Evolutionary conservation across 306 rosid genomes (phyloP).

Genomic region (Parietaria judaica): DNA sequence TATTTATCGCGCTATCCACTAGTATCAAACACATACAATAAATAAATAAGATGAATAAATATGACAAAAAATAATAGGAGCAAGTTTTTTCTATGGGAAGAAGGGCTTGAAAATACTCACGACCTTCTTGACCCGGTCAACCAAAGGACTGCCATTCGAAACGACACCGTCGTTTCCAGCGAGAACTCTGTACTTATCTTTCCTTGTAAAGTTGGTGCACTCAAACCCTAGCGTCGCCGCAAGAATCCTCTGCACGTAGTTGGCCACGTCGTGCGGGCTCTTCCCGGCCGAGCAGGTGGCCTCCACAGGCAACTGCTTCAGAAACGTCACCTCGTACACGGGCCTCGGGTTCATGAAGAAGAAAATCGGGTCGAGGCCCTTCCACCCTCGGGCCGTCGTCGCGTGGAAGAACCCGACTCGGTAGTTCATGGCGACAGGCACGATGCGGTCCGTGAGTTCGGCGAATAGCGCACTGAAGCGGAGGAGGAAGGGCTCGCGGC

Average conservation of each 20-base stretch:
- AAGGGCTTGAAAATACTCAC: slow-evolving; percentile 43
- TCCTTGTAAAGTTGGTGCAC: slow-evolving; percentile 80
- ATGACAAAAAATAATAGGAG: no score
- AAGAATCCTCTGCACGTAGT: slow-evolving; percentile 80
- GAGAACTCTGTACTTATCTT: slow-evolving; percentile 74
- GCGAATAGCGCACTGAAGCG: slow-evolving; percentile 79
- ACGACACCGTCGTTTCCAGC: slow-evolving; percentile 94
- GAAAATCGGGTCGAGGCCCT: slow-evolving; percentile 72
- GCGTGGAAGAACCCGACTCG: slow-evolving; percentile 93
- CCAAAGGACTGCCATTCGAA: slow-evolving; percentile 26
- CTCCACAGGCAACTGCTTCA: slow-evolving; percentile 76
- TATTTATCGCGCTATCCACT: no score
- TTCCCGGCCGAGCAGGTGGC: slow-evolving; percentile 85
- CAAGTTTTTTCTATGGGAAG: slow-evolving; percentile 17
- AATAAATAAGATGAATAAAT: no score
- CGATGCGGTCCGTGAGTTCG: slow-evolving; percentile 77
- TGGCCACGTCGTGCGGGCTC: slow-evolving; percentile 87
- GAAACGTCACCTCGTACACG: slow-evolving; percentile 76
- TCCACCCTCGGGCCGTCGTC: slow-evolving; percentile 89
- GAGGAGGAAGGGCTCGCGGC: slow-evolving; percentile 86
- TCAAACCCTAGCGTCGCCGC: slow-evolving; percentile 84
- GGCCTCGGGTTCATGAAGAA: slow-evolving; percentile 97
- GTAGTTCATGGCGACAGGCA: slow-evolving; percentile 93
- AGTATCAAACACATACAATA: no score
- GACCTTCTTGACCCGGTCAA: slow-evolving; percentile 39